phyloP scores from a whole-genome alignment of 331 rosid genomes.

The Telfairia occidentalis region DNA sequence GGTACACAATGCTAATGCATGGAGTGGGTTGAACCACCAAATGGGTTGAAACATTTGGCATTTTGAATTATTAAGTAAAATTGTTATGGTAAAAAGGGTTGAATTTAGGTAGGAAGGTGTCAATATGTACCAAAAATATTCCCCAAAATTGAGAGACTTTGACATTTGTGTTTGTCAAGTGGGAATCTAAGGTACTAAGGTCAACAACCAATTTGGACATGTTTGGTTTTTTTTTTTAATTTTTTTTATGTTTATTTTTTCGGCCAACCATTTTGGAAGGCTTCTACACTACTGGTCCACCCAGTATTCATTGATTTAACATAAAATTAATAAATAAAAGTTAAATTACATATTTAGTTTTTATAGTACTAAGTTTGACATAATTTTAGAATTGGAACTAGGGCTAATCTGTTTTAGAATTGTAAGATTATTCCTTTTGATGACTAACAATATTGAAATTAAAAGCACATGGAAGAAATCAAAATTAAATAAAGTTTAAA shows the following conservation, averaged over 20 bases:
- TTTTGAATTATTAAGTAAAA: not conserved
- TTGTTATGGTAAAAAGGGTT: not conserved
- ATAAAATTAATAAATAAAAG: not conserved
- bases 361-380: not conserved
- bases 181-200: not conserved
- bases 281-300: not conserved
- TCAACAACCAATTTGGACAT: conserved; percentile 4
- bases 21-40: conserved; percentile 62
- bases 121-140: not conserved
- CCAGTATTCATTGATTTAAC: not conserved
- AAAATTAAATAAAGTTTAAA: not conserved
- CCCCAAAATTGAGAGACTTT: conserved; percentile 4
- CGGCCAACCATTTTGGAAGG: conserved; percentile 2
- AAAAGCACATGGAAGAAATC: no score
- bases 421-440: not conserved
- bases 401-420: not conserved
- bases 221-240: not conserved
- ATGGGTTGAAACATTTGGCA: conserved; percentile 36
- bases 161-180: conserved; percentile 5
- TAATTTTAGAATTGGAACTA: not conserved
- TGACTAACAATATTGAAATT: no score
- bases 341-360: not conserved
- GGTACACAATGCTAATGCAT: not conserved
- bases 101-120: not conserved
- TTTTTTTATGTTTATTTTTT: no score